A percentile compares a stretch with the other conserved stretches of the same genome.
phyloP scores from a whole-genome alignment of 805 yeast genomes.

The Candida silvicultrix region DNA sequence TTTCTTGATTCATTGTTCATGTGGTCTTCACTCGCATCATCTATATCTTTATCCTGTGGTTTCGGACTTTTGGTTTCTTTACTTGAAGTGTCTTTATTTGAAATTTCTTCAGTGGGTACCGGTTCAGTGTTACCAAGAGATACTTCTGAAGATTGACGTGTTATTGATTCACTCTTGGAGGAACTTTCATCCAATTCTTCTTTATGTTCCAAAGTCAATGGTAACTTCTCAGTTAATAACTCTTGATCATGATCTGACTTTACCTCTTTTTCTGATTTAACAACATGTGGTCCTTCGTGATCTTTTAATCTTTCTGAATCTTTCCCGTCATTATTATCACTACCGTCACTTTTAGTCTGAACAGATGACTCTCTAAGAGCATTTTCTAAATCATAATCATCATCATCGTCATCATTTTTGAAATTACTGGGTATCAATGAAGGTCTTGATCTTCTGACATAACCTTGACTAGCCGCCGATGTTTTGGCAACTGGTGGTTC shows the following conservation, averaged over 20 bases:
- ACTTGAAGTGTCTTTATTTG: no score
- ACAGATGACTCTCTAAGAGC: background rate
- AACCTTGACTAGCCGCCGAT: background rate
- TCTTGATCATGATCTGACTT: background rate
- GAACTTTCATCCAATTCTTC: conserved; percentile 10
- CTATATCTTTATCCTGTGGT: no score
- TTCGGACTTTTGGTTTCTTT: no score
- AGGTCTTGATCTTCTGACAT: conserved; percentile 7
- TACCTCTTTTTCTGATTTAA: background rate
- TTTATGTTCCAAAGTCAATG: conserved; percentile 14
- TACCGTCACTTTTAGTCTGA: background rate
- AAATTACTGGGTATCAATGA: conserved; percentile 22
- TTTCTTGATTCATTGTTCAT: background rate
- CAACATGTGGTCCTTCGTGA: background rate
- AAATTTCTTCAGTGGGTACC: background rate
- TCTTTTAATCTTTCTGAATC: background rate
- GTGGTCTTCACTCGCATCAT: no score
- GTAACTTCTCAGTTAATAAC: conserved; percentile 10
- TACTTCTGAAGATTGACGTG: conserved; percentile 6
- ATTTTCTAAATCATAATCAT: background rate
- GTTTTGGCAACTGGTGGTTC: background rate
- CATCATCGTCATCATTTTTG: conserved; percentile 16
- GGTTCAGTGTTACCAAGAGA: background rate
- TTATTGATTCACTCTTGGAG: background rate
- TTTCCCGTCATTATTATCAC: background rate